Evolutionary conservation across 371 early-diverging fungal species (phyloP).

Genomic region (Circinella umbellata): DNA sequence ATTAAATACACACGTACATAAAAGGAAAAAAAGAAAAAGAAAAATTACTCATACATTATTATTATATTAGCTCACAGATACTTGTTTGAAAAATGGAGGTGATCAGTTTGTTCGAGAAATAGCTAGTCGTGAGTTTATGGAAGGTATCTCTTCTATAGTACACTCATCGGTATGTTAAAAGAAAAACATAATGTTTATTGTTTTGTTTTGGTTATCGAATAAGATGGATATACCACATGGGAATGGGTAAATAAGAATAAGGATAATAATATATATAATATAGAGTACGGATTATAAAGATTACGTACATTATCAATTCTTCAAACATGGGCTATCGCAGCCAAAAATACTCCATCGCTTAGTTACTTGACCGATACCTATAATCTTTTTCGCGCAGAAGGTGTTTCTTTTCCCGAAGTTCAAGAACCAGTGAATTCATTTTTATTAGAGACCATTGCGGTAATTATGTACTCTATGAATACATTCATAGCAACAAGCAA

Average conservation of each 20-base stretch:
- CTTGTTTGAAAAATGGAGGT: conserved; percentile 95
- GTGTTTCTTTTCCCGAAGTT: conserved; percentile 61
- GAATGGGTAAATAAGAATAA: neutral
- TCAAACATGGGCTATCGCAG: conserved; percentile 89
- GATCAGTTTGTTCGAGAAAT: conserved; percentile 84
- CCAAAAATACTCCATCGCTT: conserved; percentile 75
- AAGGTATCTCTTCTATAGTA: conserved; percentile 73
- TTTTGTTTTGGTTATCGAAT: too few species aligned
- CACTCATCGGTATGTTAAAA: conserved; percentile 33
- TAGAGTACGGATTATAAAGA: conserved; percentile 18
- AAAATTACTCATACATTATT: too few species aligned
- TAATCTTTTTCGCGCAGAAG: conserved; percentile 74
- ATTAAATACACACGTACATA: neutral
- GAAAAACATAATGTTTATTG: neutral
- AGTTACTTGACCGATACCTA: conserved; percentile 79
- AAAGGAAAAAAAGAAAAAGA: neutral
- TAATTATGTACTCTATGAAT: conserved; percentile 29
- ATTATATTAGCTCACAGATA: conserved; percentile 74
- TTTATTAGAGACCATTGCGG: conserved; percentile 75
- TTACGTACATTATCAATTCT: conserved; percentile 63
- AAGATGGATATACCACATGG: neutral
- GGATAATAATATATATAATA: neutral
- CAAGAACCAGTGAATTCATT: conserved; percentile 52
- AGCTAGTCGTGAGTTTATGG: conserved; percentile 89
- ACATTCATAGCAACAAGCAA: too few species aligned